A percentile compares a stretch with the other conserved stretches of the same genome.
Conservation (phyloP, 148 eudicot species). For the Camellia sinensis region DNA sequence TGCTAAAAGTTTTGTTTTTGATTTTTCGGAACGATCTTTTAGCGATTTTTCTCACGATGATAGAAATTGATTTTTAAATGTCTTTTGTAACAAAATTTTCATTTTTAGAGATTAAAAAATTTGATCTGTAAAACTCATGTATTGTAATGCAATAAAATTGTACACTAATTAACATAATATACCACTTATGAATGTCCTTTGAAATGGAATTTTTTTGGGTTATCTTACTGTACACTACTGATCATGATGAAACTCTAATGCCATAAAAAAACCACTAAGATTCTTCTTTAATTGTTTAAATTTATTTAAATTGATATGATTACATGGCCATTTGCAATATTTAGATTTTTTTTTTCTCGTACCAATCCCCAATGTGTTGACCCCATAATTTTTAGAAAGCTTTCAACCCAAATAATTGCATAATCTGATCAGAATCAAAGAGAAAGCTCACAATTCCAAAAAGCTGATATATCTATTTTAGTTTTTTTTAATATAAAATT, state of each 20-base stretch:
- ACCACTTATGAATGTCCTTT: not conserved
- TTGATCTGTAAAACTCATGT: no score
- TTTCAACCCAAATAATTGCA: not conserved
- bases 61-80: no score
- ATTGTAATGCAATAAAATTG: not conserved
- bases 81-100: no score
- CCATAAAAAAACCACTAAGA: conserved; percentile 11
- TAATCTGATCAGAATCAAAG: conserved; percentile 3
- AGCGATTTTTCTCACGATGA: no score
- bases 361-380: conserved; percentile 11
- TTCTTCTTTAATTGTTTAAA: not conserved
- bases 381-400: conserved; percentile 6
- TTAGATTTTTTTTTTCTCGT: not conserved
- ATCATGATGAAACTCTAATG: conserved; percentile 10
- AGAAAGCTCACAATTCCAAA: conserved; percentile 6
- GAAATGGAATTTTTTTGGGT: conserved; percentile 11
- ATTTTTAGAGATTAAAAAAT: no score
- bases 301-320: not conserved
- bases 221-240: not conserved
- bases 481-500: not conserved
- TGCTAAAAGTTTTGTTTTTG: no score
- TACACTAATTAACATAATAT: not conserved
- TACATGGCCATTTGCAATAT: conserved; percentile 5
- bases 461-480: not conserved
- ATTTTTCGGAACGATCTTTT: no score